These are phyloP conservation scores for Plasmodium sp. DNA, from an alignment of 169 alveolate species.

Conservation along the genomic window DNA sequence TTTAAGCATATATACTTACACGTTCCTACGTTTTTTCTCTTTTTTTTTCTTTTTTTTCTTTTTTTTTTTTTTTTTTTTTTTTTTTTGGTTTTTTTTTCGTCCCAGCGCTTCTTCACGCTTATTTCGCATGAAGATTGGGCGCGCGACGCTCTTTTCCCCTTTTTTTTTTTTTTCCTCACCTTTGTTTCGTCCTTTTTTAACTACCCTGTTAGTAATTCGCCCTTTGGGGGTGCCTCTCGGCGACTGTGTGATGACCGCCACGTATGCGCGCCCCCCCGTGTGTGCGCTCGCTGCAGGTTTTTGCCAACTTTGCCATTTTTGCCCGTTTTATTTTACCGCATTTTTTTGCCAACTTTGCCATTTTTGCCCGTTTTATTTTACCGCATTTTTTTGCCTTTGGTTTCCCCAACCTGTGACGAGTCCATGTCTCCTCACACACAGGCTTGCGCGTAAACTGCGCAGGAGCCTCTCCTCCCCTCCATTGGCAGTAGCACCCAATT, in stretches of 20 bases:
- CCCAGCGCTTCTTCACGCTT: too few relatives aligned
- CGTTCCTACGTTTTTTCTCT: not conserved
- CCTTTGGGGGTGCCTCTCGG: not conserved
- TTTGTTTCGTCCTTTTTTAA: not conserved
- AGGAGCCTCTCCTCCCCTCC: not conserved
- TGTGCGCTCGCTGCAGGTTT: not conserved
- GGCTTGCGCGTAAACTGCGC: not conserved
- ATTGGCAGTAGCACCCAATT: not conserved
- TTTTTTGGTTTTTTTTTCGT: too few relatives aligned
- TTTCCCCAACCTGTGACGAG: not conserved
- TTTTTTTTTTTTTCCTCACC: not conserved
- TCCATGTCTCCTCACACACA: not conserved
- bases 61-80: too few relatives aligned
- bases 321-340: not conserved
- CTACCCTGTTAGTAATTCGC: not conserved
- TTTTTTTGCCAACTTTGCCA: not conserved
- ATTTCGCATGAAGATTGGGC: too few relatives aligned
- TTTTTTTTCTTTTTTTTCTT: too few relatives aligned
- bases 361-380: not conserved
- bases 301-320: not conserved
- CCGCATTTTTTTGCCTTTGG: not conserved
- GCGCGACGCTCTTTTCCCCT: too few relatives aligned
- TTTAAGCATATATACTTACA: too few relatives aligned
- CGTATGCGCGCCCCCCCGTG: not conserved
- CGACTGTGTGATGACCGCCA: not conserved